phyloP scores from a whole-genome alignment of 2,329 filamentous ascomycete genomes.

The Penicillium sp. region DNA sequence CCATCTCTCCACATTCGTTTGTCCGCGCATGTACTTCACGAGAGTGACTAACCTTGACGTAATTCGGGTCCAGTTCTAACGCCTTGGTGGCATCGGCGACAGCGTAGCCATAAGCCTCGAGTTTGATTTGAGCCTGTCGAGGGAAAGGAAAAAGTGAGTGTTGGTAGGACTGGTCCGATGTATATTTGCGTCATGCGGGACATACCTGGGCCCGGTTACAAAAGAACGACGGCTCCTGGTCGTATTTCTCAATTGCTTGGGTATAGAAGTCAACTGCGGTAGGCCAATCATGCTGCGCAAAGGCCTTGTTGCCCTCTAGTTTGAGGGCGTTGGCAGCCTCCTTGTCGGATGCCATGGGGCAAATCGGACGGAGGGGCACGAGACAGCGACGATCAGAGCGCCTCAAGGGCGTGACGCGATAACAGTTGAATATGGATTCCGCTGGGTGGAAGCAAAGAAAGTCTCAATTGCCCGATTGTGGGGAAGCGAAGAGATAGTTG shows the following conservation, averaged over 20 bases:
- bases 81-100: conserved; percentile 87
- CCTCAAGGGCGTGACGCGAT: conserved; percentile 3
- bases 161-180: background rate
- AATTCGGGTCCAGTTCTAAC: conserved; percentile 78
- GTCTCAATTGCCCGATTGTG: background rate
- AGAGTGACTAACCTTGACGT: conserved; percentile 66
- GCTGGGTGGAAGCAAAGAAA: conserved; percentile 5
- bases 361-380: conserved; percentile 23
- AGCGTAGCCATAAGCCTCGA: conserved; percentile 90
- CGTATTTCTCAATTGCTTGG: conserved; percentile 78
- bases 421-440: conserved; percentile 1
- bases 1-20: background rate
- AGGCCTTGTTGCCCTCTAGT: conserved; percentile 90
- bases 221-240: conserved; percentile 81
- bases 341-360: conserved; percentile 40
- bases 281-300: conserved; percentile 80
- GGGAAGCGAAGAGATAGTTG: background rate
- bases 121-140: conserved; percentile 80
- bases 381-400: conserved; percentile 22
- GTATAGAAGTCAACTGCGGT: conserved; percentile 76
- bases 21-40: background rate
- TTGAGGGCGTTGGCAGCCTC: conserved; percentile 79
- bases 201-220: conserved; percentile 90
- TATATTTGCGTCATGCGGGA: conserved; percentile 1
- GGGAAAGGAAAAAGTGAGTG: background rate